Conservation (phyloP, 2,329 filamentous ascomycete genomes). For the Neofusicoccum sp. region DNA sequence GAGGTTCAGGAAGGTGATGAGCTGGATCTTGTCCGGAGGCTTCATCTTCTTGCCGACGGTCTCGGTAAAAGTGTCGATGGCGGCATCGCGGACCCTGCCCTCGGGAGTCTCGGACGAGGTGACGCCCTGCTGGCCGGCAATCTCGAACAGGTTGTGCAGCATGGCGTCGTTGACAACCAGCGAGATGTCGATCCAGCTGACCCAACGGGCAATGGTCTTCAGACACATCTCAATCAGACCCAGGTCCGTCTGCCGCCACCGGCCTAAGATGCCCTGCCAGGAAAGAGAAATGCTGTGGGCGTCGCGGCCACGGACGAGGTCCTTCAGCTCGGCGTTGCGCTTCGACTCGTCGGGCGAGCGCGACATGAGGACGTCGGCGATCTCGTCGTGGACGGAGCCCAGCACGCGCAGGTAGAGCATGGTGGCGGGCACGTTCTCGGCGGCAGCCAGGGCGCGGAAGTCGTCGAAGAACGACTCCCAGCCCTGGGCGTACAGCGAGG, state of each 20-base stretch:
- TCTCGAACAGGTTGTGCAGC: constrained; percentile 80
- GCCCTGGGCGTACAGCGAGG: constrained; percentile 78
- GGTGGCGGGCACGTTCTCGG: constrained; percentile 75
- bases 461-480: constrained; percentile 94
- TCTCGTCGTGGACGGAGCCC: constrained; percentile 92
- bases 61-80: constrained; percentile 93
- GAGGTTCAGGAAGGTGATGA: constrained; percentile 89
- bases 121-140: constrained; percentile 73
- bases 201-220: constrained; percentile 93
- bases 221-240: constrained; percentile 86
- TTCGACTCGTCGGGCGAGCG: constrained; percentile 78
- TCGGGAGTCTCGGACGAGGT: constrained; percentile 57
- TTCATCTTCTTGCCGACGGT: constrained; percentile 99
- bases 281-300: constrained; percentile 84
- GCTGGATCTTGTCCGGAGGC: constrained; percentile 85
- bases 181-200: constrained; percentile 97
- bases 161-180: constrained; percentile 82
- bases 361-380: constrained; percentile 86
- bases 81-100: constrained; percentile 84
- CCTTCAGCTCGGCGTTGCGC: constrained; percentile 87
- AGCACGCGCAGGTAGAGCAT: constrained; percentile 88
- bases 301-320: constrained; percentile 82
- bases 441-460: constrained; percentile 74
- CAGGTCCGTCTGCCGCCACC: constrained; percentile 68
- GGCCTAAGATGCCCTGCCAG: constrained; percentile 86